Evolutionary conservation across 305 asterid genomes (phyloP).

Genomic region (Fraxinus sp.): DNA sequence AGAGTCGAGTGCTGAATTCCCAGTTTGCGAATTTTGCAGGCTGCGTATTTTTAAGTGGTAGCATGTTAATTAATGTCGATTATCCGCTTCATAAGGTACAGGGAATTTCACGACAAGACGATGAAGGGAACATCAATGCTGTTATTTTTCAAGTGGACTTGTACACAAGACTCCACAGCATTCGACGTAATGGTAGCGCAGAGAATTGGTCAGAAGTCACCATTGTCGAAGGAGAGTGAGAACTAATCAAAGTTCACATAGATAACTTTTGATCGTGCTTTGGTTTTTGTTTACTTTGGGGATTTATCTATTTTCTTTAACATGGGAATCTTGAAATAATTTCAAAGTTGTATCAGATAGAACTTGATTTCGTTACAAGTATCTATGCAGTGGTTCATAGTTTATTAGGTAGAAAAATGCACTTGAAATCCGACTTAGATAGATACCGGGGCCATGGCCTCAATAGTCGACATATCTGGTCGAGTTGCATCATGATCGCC

Average conservation of each 20-base stretch:
- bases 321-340: not conserved
- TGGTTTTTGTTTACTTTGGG: too few species aligned
- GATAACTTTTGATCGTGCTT: not conserved
- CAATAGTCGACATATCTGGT: not conserved
- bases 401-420: not conserved
- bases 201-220: constrained; percentile 54
- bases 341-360: not conserved
- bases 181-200: constrained; percentile 35
- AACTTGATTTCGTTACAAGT: not conserved
- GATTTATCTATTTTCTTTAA: not conserved
- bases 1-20: not conserved
- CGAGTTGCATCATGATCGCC: not conserved
- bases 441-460: not conserved
- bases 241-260: not conserved
- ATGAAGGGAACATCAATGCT: constrained; percentile 17
- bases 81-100: constrained; percentile 37
- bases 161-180: constrained; percentile 30
- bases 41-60: constrained; percentile 34
- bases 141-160: constrained; percentile 37
- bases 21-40: constrained; percentile 22
- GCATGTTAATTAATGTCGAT: constrained; percentile 31
- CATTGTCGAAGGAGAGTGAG: constrained; percentile 33
- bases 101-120: constrained; percentile 26
- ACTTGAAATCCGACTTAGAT: not conserved
- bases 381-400: not conserved